Conservation (phyloP, 2,329 filamentous ascomycete genomes). For the Calonectria hongkongensis region DNA sequence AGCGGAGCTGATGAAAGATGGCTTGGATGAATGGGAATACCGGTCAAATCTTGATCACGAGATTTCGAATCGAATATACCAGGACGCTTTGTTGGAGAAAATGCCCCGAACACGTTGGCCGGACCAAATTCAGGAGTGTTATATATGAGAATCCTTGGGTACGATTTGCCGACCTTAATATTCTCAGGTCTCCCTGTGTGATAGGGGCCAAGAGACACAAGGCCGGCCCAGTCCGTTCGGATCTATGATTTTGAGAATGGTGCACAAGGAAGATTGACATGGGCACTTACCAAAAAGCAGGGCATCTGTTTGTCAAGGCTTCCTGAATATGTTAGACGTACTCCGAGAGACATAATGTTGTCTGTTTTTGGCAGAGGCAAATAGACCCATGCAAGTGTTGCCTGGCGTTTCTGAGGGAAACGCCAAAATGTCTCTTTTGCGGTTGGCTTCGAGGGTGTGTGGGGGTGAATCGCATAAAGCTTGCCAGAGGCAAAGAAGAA, state of each 20-base stretch:
- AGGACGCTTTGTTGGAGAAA: background rate
- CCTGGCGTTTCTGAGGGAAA: background rate
- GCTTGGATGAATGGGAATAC: background rate
- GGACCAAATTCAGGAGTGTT: slow-evolving; percentile 15
- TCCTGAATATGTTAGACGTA: background rate
- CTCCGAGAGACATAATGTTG: background rate
- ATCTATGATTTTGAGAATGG: slow-evolving; percentile 8
- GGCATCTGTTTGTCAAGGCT: background rate
- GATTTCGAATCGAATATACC: background rate
- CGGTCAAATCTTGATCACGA: no score
- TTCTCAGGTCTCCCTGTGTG: background rate
- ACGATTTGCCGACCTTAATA: background rate
- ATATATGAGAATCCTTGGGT: slow-evolving; percentile 23
- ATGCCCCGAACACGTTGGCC: slow-evolving; percentile 22
- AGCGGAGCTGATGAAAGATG: slow-evolving; percentile 27
- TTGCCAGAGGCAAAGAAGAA: slow-evolving; percentile 22
- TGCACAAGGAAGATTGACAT: no score
- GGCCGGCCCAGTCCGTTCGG: slow-evolving; percentile 24
- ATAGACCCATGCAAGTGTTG: slow-evolving; percentile 9
- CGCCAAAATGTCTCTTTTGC: background rate
- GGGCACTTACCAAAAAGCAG: slow-evolving; percentile 23
- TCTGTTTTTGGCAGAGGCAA: slow-evolving; percentile 33
- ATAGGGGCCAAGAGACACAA: slow-evolving; percentile 28
- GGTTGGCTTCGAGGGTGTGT: background rate
- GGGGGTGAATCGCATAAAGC: slow-evolving; percentile 26